Conservation (phyloP, 1,284 basidiomycete species). For the Microbotryum lychnidis-dioicae region DNA sequence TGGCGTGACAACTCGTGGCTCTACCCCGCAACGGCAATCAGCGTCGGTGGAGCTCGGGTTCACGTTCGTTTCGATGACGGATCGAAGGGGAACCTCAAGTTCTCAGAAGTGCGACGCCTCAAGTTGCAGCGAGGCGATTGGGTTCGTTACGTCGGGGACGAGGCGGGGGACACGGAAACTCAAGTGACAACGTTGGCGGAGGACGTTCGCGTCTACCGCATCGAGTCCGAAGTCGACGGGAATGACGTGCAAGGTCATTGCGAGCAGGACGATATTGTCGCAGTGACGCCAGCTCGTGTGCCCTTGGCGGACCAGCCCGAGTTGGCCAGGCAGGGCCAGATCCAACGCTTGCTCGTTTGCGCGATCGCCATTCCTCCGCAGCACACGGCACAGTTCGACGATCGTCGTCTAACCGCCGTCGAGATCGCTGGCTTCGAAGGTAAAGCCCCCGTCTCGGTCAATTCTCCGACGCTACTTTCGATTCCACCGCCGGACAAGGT, state of each 20-base stretch:
- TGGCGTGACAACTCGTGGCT: slow-evolving; percentile 22
- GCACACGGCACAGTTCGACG: slow-evolving; percentile 16
- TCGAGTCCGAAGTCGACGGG: slow-evolving; percentile 7
- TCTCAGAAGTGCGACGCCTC: slow-evolving; percentile 18
- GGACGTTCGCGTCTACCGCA: slow-evolving; percentile 5
- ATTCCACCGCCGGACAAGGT: slow-evolving; percentile 1
- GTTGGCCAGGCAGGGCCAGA: not conserved
- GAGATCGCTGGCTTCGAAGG: slow-evolving; percentile 42
- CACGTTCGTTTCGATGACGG: slow-evolving; percentile 25
- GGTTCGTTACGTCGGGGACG: slow-evolving; percentile 6
- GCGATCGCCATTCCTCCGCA: slow-evolving; percentile 3
- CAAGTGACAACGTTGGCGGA: not conserved
- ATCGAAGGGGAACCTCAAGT: slow-evolving; percentile 9
- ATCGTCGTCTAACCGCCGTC: slow-evolving; percentile 35
- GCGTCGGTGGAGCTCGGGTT: not conserved
- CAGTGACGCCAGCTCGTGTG: slow-evolving; percentile 44
- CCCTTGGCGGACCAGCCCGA: slow-evolving; percentile 11
- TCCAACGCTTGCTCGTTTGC: slow-evolving; percentile 4
- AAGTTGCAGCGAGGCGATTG: slow-evolving; percentile 16
- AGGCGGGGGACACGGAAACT: slow-evolving; percentile 7
- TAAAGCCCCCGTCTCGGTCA: slow-evolving; percentile 47
- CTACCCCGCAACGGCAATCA: slow-evolving; percentile 15
- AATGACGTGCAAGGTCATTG: slow-evolving; percentile 35
- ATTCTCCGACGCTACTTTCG: slow-evolving; percentile 43
- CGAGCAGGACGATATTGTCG: slow-evolving; percentile 38